These are phyloP conservation scores for Oldenlandia corymbosa DNA, from an alignment of 257 asterid species.

Conservation along the genomic window DNA sequence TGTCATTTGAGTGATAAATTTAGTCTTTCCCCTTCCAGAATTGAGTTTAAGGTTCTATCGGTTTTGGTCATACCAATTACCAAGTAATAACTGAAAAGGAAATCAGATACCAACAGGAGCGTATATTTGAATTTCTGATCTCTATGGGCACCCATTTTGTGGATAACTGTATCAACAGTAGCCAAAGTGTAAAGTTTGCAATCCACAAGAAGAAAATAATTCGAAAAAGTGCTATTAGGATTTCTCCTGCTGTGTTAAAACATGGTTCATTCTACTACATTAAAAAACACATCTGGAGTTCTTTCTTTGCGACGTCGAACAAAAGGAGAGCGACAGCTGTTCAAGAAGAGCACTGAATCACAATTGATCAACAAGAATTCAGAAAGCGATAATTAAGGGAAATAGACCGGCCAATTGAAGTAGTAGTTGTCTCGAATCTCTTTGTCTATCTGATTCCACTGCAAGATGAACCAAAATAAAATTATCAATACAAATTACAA, in stretches of 20 bases:
- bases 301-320: background rate
- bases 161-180: too few species aligned
- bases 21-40: too few species aligned
- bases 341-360: background rate
- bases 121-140: too few species aligned
- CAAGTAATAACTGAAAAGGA: too few species aligned
- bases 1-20: too few species aligned
- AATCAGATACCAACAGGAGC: too few species aligned
- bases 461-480: constrained; percentile 26
- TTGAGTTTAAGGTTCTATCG: too few species aligned
- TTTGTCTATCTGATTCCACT: constrained; percentile 79
- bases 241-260: background rate
- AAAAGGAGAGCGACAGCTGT: background rate
- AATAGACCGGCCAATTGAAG: constrained; percentile 86
- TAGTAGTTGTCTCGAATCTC: constrained; percentile 72
- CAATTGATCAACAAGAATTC: background rate
- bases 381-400: constrained; percentile 24
- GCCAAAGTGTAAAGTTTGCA: too few species aligned
- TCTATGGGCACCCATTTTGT: too few species aligned
- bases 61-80: too few species aligned
- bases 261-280: background rate
- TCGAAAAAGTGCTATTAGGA: too few species aligned
- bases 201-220: background rate
- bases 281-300: background rate
- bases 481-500: background rate